These are phyloP conservation scores for Breynia disticha DNA, from an alignment of 441 rosid genomes.

Conservation along the genomic window DNA sequence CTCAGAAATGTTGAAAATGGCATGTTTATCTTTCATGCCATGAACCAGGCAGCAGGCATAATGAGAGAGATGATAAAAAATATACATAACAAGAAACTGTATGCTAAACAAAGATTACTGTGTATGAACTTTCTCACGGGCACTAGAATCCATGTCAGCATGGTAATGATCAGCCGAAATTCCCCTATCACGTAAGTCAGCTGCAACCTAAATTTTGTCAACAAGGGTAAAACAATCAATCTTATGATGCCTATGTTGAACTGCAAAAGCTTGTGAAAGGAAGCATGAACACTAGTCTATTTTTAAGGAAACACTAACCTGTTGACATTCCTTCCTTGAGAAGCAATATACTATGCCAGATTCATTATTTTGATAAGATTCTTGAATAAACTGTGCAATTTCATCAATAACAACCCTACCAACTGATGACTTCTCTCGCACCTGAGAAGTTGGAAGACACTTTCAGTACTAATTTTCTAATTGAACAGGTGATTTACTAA, in stretches of 20 bases:
- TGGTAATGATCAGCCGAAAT: conserved; percentile 83
- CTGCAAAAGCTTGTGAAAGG: too few relatives aligned
- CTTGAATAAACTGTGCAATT: conserved; percentile 69
- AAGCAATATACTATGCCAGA: conserved; percentile 97
- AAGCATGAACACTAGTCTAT: neutral
- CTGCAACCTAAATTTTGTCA: conserved; percentile 54
- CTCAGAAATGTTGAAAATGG: too few relatives aligned
- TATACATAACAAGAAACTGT: neutral
- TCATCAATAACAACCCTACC: conserved; percentile 78
- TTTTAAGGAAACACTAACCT: conserved; percentile 39
- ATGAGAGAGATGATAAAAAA: neutral
- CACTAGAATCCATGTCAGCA: conserved; percentile 86
- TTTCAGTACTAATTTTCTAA: neutral
- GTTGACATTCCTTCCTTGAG: conserved; percentile 94
- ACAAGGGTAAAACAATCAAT: neutral
- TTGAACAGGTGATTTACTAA: neutral
- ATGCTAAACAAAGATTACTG: conserved; percentile 26
- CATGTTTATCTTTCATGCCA: too few relatives aligned
- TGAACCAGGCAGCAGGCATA: neutral
- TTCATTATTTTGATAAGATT: conserved; percentile 78
- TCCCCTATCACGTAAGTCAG: conserved; percentile 66
- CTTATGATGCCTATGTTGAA: neutral
- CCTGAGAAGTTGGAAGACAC: conserved; percentile 31
- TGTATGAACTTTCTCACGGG: conserved; percentile 84
- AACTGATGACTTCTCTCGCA: conserved; percentile 76